Percentiles rank a stretch among this genome's conserved stretches.
phyloP scores from a whole-genome alignment of 2,329 filamentous ascomycete genomes.

The Diplodia seriata region DNA sequence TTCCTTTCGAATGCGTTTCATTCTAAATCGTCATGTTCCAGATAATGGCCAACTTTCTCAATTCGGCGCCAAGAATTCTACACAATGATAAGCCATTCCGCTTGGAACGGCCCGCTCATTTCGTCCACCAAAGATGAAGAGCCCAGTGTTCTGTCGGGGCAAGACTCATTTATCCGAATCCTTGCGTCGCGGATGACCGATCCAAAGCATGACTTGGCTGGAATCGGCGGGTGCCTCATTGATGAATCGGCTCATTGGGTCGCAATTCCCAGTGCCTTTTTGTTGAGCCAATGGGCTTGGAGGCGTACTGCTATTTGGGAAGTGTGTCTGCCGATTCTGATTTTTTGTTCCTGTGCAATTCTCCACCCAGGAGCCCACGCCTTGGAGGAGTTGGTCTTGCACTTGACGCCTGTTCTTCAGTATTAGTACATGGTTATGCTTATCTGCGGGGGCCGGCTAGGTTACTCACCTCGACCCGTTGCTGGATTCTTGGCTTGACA shows the following conservation, averaged over 20 bases:
- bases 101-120: neutral
- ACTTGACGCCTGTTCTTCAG: neutral
- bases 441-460: no score
- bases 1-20: no score
- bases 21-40: no score
- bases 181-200: neutral
- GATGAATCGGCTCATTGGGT: neutral
- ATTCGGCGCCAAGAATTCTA: no score
- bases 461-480: neutral
- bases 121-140: neutral
- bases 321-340: neutral
- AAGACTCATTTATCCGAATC: neutral
- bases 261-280: neutral
- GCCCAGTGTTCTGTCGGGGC: neutral
- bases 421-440: neutral
- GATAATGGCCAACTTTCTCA: no score
- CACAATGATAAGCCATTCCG: neutral
- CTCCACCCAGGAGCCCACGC: neutral
- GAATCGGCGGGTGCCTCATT: neutral
- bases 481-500: neutral
- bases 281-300: neutral
- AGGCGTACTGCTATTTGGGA: neutral
- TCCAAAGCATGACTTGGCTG: neutral
- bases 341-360: neutral
- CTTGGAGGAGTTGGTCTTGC: neutral